Percentiles rank a stretch among this genome's conserved stretches.
Evolutionary conservation across 2,329 filamentous ascomycete genomes (phyloP).

Genomic region (Trematosphaeria pertusa): DNA sequence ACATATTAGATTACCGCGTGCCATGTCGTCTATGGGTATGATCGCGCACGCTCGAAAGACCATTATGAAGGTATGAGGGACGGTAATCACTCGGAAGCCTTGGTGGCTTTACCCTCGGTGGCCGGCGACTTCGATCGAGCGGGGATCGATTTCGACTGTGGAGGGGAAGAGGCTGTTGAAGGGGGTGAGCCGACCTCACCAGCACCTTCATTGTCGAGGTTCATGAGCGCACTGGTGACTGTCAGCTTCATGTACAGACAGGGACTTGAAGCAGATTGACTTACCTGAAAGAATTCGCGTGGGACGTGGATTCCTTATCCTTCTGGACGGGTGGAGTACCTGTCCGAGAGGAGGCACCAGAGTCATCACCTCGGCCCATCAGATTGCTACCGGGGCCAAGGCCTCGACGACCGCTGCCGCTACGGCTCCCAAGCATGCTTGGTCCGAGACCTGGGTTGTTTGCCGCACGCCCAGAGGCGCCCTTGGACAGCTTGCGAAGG

Average conservation of each 20-base stretch:
- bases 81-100: slow-evolving; percentile 49
- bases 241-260: slow-evolving; percentile 21
- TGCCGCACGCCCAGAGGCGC: slow-evolving; percentile 64
- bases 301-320: slow-evolving; percentile 69
- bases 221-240: slow-evolving; percentile 59
- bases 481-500: slow-evolving; percentile 77
- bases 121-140: slow-evolving; percentile 29
- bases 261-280: slow-evolving; percentile 34
- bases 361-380: slow-evolving; percentile 79
- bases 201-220: slow-evolving; percentile 65
- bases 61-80: slow-evolving; percentile 29
- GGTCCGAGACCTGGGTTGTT: slow-evolving; percentile 73
- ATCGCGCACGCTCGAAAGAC: slow-evolving; percentile 41
- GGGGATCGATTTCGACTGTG: slow-evolving; percentile 61
- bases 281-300: slow-evolving; percentile 92
- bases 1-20: slow-evolving; percentile 49
- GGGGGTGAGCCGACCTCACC: slow-evolving; percentile 68
- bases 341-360: slow-evolving; percentile 84
- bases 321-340: slow-evolving; percentile 79
- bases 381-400: slow-evolving; percentile 74
- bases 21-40: slow-evolving; percentile 45
- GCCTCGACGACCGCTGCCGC: slow-evolving; percentile 82
- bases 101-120: slow-evolving; percentile 32
- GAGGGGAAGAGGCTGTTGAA: slow-evolving; percentile 71
- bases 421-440: slow-evolving; percentile 84